A percentile compares a stretch with the other conserved stretches of the same genome.
phyloP scores from a whole-genome alignment of 257 asterid species.

The Solanum arcanum region DNA sequence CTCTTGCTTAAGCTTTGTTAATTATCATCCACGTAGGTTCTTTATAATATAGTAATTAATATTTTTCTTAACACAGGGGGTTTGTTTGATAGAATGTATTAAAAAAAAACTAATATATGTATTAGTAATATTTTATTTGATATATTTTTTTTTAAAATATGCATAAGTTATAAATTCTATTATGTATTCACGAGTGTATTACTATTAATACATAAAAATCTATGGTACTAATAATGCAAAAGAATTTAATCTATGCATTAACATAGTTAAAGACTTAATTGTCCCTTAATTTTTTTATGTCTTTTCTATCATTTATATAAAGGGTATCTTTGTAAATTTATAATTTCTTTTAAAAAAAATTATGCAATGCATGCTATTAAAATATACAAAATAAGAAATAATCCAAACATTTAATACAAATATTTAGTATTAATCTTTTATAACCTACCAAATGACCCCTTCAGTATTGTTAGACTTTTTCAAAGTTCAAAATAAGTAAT shows the following conservation, averaged over 20 bases:
- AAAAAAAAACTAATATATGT: too few relatives aligned
- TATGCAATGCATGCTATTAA: neutral
- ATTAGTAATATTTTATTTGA: too few relatives aligned
- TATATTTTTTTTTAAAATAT: too few relatives aligned
- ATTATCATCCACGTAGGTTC: neutral
- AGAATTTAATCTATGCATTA: too few relatives aligned
- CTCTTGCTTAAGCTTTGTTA: neutral
- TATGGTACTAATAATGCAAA: neutral
- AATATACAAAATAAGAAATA: neutral
- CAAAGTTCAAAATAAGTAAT: too few relatives aligned
- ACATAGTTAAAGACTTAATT: neutral
- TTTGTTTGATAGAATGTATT: neutral
- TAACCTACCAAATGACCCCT: too few relatives aligned
- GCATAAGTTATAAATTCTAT: too few relatives aligned
- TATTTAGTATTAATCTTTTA: too few relatives aligned
- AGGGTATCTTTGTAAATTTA: too few relatives aligned
- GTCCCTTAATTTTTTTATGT: neutral
- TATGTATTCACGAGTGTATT: neutral
- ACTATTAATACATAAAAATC: neutral
- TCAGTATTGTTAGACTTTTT: too few relatives aligned
- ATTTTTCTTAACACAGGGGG: neutral
- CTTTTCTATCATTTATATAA: neutral
- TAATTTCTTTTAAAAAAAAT: rapidly evolving
- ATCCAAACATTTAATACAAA: neutral
- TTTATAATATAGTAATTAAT: too few relatives aligned